These are phyloP conservation scores for Thecaphora frezii DNA, from an alignment of 1,284 basidiomycete genomes.

Conservation along the genomic window DNA sequence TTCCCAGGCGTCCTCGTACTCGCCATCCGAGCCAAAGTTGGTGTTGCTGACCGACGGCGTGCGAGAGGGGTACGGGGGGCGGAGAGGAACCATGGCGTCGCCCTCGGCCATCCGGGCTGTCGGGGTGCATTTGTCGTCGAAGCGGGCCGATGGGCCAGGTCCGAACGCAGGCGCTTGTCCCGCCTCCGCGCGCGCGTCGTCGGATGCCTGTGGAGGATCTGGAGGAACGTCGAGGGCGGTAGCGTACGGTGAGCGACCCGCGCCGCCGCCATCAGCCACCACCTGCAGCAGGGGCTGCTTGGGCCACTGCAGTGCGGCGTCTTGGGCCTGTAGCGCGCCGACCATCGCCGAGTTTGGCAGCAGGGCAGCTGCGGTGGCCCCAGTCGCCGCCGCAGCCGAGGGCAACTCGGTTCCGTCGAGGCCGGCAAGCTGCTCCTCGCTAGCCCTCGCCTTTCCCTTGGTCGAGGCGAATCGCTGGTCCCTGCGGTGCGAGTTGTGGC, in stretches of 20 bases:
- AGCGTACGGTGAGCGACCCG: no score
- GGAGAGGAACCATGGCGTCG: not conserved
- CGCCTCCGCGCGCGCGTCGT: no score
- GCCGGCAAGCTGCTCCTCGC: not conserved
- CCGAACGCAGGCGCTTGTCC: no score
- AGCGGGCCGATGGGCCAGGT: no score
- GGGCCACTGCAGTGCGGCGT: no score
- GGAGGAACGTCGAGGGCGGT: no score
- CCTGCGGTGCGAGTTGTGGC: not conserved
- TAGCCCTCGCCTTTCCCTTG: slow-evolving; percentile 1
- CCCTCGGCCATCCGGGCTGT: not conserved
- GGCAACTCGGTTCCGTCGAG: not conserved
- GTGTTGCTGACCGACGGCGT: not conserved
- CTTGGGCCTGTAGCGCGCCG: slow-evolving; percentile 24
- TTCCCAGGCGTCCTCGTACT: not conserved
- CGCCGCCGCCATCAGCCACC: no score
- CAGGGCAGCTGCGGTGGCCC: not conserved
- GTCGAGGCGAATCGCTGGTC: not conserved
- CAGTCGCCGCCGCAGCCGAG: not conserved
- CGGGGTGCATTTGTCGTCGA: no score
- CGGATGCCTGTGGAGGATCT: no score
- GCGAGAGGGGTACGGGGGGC: not conserved
- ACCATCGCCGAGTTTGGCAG: slow-evolving; percentile 9
- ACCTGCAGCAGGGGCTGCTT: no score
- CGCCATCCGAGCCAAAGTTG: not conserved